Evolutionary conservation across 2,329 filamentous ascomycete genomes (phyloP).

Genomic region (Neophaeococcomyces mojaviensis): DNA sequence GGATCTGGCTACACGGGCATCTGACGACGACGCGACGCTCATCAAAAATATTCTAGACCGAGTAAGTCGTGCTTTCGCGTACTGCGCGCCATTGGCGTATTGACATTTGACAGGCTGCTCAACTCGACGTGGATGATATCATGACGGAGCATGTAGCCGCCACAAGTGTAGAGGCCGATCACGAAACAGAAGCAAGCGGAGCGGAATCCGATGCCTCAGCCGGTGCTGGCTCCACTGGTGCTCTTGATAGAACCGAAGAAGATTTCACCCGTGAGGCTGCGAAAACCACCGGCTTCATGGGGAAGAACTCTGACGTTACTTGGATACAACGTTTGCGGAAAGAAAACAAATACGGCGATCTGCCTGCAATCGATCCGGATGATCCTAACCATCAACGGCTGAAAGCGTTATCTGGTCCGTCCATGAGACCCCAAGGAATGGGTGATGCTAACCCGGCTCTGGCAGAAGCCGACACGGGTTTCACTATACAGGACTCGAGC

Average conservation of each 20-base stretch:
- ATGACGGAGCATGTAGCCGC: slow-evolving; percentile 9
- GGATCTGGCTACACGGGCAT: slow-evolving; percentile 30
- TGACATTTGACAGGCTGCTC: neutral
- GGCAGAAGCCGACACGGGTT: slow-evolving; percentile 26
- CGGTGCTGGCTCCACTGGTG: slow-evolving; percentile 34
- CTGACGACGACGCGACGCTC: slow-evolving; percentile 27
- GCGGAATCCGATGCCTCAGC: slow-evolving; percentile 21
- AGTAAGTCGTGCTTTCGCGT: slow-evolving; percentile 22
- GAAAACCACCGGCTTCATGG: slow-evolving; percentile 36
- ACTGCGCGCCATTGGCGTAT: slow-evolving; percentile 19
- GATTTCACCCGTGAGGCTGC: slow-evolving; percentile 34
- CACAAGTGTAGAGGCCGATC: slow-evolving; percentile 21
- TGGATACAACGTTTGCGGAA: slow-evolving; percentile 38
- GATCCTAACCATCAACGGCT: slow-evolving; percentile 10
- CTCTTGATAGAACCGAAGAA: slow-evolving; percentile 39
- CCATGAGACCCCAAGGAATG: slow-evolving; percentile 14
- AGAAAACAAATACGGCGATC: slow-evolving; percentile 30
- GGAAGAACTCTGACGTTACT: slow-evolving; percentile 40
- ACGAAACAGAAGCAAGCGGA: slow-evolving; percentile 16
- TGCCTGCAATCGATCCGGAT: slow-evolving; percentile 4
- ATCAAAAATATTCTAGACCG: slow-evolving; percentile 33
- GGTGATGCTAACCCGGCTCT: slow-evolving; percentile 12
- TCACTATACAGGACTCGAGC: slow-evolving; percentile 24
- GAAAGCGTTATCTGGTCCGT: slow-evolving; percentile 10
- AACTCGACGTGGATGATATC: slow-evolving; percentile 15